These are phyloP conservation scores for Podaxis sp. DNA, from an alignment of 768 basidiomycete species.

Conservation along the genomic window DNA sequence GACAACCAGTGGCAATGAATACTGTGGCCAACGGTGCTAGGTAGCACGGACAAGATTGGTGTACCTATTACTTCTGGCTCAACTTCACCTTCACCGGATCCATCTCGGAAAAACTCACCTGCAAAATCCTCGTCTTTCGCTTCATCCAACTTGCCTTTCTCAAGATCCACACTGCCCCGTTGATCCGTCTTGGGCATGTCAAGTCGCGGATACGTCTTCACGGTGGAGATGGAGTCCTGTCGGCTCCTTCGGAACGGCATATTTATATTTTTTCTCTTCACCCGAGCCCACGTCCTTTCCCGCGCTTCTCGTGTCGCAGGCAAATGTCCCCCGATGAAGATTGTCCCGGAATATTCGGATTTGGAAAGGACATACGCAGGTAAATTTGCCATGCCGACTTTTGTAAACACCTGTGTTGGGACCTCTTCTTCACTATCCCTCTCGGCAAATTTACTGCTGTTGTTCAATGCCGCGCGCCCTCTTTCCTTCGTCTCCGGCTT, in stretches of 20 bases:
- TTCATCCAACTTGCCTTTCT: not conserved
- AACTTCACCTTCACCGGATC: not conserved
- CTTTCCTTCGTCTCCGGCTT: not conserved
- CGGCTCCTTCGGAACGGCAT: not conserved
- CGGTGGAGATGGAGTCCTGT: not conserved
- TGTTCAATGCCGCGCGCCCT: not conserved
- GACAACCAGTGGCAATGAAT: not conserved
- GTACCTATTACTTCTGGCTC: not conserved
- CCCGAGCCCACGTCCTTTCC: not conserved
- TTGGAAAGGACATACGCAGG: not conserved
- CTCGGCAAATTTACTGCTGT: not conserved
- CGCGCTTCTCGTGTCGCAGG: not conserved
- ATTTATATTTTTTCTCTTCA: not conserved
- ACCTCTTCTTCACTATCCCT: not conserved
- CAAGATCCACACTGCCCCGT: not conserved
- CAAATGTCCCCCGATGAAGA: not conserved
- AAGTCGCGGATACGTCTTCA: not conserved
- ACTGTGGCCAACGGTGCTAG: not conserved
- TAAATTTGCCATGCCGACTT: slow-evolving; percentile 2
- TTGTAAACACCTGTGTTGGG: not conserved
- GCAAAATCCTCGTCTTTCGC: not conserved
- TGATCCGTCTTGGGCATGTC: not conserved
- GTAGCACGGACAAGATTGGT: not conserved
- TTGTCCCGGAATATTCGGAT: not conserved
- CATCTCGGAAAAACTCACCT: not conserved